Conservation (phyloP, 257 asterid species). For the Fraxinus quadrangulata region DNA sequence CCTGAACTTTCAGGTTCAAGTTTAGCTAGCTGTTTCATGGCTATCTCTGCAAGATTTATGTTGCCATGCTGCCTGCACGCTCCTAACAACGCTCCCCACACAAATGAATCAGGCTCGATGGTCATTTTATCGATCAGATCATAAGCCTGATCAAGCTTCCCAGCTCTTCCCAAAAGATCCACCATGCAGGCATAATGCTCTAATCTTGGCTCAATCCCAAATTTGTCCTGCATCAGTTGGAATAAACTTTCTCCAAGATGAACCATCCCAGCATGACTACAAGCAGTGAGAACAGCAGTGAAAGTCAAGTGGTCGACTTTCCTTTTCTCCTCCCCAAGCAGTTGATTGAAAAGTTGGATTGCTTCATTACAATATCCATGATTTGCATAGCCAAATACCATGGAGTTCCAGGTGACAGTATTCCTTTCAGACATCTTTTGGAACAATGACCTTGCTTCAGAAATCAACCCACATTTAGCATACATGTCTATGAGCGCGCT, state of each 20-base stretch:
- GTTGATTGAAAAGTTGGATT: conserved; percentile 48
- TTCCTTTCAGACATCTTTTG: conserved; percentile 39
- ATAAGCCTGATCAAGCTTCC: conserved; percentile 59
- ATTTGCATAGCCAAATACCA: conserved; percentile 75
- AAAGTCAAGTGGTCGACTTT: conserved; percentile 67
- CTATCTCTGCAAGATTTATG: conserved; percentile 59
- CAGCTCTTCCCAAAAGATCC: conserved; percentile 69
- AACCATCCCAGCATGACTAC: conserved; percentile 61
- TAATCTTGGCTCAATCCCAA: conserved; percentile 50
- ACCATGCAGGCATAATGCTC: conserved; percentile 85
- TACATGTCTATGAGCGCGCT: conserved; percentile 74
- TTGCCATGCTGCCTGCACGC: conserved; percentile 60
- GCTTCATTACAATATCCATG: conserved; percentile 61
- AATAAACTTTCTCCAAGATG: conserved; percentile 55
- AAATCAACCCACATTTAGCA: conserved; percentile 65
- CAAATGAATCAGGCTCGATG: conserved; percentile 53
- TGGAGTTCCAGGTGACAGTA: conserved; percentile 72
- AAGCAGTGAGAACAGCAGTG: conserved; percentile 70
- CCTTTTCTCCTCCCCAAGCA: conserved; percentile 45
- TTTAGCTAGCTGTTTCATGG: conserved; percentile 48
- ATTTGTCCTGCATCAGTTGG: conserved; percentile 52
- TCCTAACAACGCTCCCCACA: conserved; percentile 82
- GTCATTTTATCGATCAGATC: conserved; percentile 51
- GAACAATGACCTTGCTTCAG: conserved; percentile 51
- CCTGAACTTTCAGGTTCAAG: conserved; percentile 72